phyloP scores from a whole-genome alignment of 129 eudicot genomes.

The Chrysanthemum seticuspe region DNA sequence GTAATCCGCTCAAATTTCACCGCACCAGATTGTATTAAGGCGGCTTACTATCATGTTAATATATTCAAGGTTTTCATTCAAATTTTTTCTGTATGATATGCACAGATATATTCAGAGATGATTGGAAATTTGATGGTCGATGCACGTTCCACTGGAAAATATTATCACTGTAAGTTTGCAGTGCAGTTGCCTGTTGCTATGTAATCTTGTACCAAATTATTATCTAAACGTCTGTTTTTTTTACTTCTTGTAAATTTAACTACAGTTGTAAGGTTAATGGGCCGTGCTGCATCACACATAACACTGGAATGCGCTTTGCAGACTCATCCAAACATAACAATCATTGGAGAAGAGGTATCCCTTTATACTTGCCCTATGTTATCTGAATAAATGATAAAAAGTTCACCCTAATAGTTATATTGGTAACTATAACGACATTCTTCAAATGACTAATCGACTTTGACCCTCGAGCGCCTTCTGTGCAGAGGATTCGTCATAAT shows the following conservation, averaged over 20 bases:
- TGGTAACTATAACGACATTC: too few species aligned
- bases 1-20: slow-evolving; percentile 33
- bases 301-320: slow-evolving; percentile 98
- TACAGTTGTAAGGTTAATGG: slow-evolving; percentile 98
- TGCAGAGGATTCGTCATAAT: too few species aligned
- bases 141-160: slow-evolving; percentile 98
- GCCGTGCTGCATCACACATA: slow-evolving; percentile 99
- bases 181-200: not conserved
- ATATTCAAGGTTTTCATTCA: not conserved
- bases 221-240: not conserved
- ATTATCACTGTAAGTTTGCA: slow-evolving; percentile 81
- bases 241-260: slow-evolving; percentile 13
- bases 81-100: not conserved
- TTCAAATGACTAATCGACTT: too few species aligned
- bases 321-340: slow-evolving; percentile 94
- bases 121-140: slow-evolving; percentile 95
- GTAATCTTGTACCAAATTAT: slow-evolving; percentile 12
- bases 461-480: too few species aligned
- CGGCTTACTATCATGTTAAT: not conserved
- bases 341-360: slow-evolving; percentile 95
- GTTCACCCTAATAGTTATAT: not conserved
- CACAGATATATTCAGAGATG: slow-evolving; percentile 96
- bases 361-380: not conserved
- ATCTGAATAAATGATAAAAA: not conserved
- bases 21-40: slow-evolving; percentile 10